Percentiles rank a stretch among this genome's conserved stretches.
phyloP scores from a whole-genome alignment of 495 filamentous ascomycete species.

The Aspergillus avenaceus region DNA sequence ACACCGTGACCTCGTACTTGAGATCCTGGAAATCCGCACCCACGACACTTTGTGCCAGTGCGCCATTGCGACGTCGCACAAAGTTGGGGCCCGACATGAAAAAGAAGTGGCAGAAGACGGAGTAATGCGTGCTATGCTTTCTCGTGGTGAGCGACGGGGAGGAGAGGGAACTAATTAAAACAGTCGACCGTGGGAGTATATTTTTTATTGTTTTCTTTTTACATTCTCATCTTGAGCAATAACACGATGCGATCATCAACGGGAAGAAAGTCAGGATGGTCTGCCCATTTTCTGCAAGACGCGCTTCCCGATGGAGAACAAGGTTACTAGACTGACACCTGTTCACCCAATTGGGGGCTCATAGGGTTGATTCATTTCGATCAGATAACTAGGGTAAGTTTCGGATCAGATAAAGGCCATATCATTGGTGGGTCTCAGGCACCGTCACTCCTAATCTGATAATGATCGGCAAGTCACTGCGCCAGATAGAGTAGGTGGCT shows the following conservation, averaged over 20 bases:
- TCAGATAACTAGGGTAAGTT: background rate
- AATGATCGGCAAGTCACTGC: background rate
- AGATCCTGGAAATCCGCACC: conserved; percentile 4
- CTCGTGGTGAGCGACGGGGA: background rate
- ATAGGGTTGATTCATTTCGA: background rate
- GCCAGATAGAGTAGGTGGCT: background rate
- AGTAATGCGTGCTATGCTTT: background rate
- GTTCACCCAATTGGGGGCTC: background rate
- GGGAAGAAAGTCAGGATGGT: background rate
- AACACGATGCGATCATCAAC: background rate
- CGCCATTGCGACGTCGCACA: conserved; percentile 41
- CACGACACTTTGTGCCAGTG: conserved; percentile 20
- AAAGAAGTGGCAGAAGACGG: background rate
- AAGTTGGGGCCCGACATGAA: conserved; percentile 10
- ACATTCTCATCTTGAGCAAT: too few species aligned
- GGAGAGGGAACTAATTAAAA: background rate
- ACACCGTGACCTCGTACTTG: conserved; percentile 3
- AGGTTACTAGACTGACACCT: background rate
- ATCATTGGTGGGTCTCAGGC: background rate
- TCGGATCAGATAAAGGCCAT: background rate
- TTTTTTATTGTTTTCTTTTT: background rate
- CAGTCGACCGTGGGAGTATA: background rate
- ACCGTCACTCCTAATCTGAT: background rate
- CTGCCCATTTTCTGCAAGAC: background rate
- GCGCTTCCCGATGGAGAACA: background rate